A percentile compares a stretch with the other conserved stretches of the same genome.
phyloP scores from a whole-genome alignment of 495 filamentous ascomycete genomes.

The Antarctomyces pellizariae region DNA sequence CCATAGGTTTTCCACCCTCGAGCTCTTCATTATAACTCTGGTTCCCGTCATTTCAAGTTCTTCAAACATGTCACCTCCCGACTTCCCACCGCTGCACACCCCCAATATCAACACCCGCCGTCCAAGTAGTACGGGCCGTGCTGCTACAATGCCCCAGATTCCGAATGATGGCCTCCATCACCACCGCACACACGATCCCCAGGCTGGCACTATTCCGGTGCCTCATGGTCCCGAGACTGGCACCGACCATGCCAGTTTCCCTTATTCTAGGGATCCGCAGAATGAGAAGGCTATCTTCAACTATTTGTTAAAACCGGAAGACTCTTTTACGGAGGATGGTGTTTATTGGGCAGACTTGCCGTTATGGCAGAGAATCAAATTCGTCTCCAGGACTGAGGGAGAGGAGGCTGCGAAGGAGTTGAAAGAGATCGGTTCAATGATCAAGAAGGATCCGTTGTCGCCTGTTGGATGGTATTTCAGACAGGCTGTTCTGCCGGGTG shows the following conservation, averaged over 20 bases:
- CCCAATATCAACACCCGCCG: too few species aligned
- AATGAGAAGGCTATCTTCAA: constrained; percentile 3
- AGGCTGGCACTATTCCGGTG: constrained; percentile 5
- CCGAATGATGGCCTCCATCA: constrained; percentile 4
- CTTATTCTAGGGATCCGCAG: background rate
- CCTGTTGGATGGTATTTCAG: constrained; percentile 63
- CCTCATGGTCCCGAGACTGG: constrained; percentile 12
- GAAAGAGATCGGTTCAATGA: constrained; percentile 43
- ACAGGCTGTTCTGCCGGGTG: constrained; percentile 74
- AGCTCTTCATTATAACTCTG: too few species aligned
- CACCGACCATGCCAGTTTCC: constrained; percentile 5
- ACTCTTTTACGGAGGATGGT: constrained; percentile 58
- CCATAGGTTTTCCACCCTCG: too few species aligned
- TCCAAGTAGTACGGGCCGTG: too few species aligned
- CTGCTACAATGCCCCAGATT: too few species aligned
- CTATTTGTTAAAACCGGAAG: constrained; percentile 32
- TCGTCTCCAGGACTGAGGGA: constrained; percentile 44
- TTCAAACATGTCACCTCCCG: too few species aligned
- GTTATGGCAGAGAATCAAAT: constrained; percentile 35
- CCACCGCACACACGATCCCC: constrained; percentile 8
- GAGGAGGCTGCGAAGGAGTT: constrained; percentile 41
- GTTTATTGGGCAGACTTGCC: constrained; percentile 77
- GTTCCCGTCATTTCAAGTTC: too few species aligned
- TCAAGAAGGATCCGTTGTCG: constrained; percentile 56
- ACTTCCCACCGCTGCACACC: too few species aligned